Base-by-base conservation (phyloP, 2,329 filamentous ascomycete species). In the Amesomyces nigricolor region DNA sequence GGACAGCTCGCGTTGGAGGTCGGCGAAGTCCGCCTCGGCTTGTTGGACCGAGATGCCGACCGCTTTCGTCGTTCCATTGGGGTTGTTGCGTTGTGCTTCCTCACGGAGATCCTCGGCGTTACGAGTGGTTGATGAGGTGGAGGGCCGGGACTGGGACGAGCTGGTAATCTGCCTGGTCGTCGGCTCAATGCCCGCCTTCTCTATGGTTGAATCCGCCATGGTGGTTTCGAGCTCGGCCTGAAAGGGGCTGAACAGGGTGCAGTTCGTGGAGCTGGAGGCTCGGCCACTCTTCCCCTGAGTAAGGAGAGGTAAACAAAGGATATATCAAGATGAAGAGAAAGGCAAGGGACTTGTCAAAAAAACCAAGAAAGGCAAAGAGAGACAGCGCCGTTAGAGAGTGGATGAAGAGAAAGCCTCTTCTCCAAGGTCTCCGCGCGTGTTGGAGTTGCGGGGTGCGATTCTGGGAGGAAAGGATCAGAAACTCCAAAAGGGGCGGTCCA, bases 11-110 rank as follows among this genome's bases (percentile, higher is more conserved):
- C 78, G 76, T 65, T 80, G 85, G 13, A 91, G 75, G 60, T 87
- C 78, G 0, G 79, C 80, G 61, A 91, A 91, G 26, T 90, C 86
- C 32, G 80, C 80, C 68, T 88, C 81, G 43, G 87, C 87, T 51
- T 80, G 78, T 56, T 81, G 74, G 50, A 91, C 78, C 8, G 86
- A 83, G 32, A 91, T 78, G 19, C 82, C 82, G 2, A 66, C 64
- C 47, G 68, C 64, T n/a, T 65, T 66, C 5, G 73, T 71, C 51
- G 74, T 73, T 37, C 78, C 78, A 63, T 74, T 71, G 46, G 78
- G 77, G 61, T 80, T 80, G 57, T 67, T 71, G 49, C 72, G 73
- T 19, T 73, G 70, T 5, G 69, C 72, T 50, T 70, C 66, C 54
- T 77, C 73, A 29, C 68, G 66, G 59, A 71, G 65, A 45, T 76